Conservation (phyloP, 2,329 filamentous ascomycete species). For the Capronia americana region DNA sequence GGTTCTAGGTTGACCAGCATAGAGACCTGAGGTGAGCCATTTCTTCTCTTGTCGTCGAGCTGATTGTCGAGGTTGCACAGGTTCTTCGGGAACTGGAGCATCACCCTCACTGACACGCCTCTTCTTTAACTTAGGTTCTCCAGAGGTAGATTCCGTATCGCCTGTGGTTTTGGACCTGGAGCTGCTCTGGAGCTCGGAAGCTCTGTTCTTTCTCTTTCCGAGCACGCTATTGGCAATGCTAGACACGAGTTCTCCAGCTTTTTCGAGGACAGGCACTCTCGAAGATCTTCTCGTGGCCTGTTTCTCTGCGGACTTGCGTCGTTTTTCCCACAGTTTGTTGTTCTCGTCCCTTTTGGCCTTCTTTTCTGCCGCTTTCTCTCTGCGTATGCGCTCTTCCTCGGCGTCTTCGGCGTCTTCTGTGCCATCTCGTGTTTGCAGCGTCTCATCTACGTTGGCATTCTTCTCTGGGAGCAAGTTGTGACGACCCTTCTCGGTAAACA, state of each 20-base stretch:
- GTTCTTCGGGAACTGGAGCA: slow-evolving; percentile 15
- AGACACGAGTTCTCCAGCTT: slow-evolving; percentile 53
- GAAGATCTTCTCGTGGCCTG: slow-evolving; percentile 50
- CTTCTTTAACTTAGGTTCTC: slow-evolving; percentile 49
- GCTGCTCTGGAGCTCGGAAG: slow-evolving; percentile 65
- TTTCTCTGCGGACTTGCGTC: slow-evolving; percentile 40
- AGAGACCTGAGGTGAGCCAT: slow-evolving; percentile 83
- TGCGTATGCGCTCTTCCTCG: slow-evolving; percentile 44
- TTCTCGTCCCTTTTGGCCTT: slow-evolving; percentile 38
- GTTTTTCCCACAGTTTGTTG: slow-evolving; percentile 36
- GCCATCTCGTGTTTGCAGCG: slow-evolving; percentile 8
- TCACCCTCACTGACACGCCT: slow-evolving; percentile 47
- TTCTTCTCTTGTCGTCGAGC: slow-evolving; percentile 67
- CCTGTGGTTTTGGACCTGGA: slow-evolving; percentile 59
- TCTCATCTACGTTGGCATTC: slow-evolving; percentile 26
- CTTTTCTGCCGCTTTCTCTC: slow-evolving; percentile 43
- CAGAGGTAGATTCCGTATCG: slow-evolving; percentile 13
- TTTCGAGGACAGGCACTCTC: slow-evolving; percentile 51
- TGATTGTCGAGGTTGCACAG: slow-evolving; percentile 31
- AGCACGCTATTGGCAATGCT: slow-evolving; percentile 57
- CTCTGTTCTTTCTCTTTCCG: slow-evolving; percentile 63
- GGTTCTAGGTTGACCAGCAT: slow-evolving; percentile 74
- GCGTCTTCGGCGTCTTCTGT: slow-evolving; percentile 39
- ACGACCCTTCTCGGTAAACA: slow-evolving; percentile 28
- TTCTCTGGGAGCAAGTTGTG: slow-evolving; percentile 14